phyloP scores from a whole-genome alignment of 75 land plant species.

The Adiantum capillusveneris region DNA sequence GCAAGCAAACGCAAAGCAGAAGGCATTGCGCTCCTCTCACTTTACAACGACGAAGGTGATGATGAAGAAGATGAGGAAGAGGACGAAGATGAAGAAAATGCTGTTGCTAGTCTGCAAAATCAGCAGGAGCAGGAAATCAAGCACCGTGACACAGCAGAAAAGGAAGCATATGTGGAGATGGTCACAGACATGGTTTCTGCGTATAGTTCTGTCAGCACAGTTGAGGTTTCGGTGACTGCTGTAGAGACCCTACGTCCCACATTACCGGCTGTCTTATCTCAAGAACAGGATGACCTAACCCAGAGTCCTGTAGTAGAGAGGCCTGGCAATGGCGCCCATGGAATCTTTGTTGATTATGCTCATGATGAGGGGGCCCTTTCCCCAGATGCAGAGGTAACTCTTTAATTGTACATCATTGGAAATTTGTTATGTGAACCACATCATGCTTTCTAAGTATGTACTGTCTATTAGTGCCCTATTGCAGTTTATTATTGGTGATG shows the following conservation, averaged over 20 bases:
- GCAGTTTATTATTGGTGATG: too few relatives aligned
- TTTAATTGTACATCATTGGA: too few relatives aligned
- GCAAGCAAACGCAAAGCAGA: conserved; percentile 29
- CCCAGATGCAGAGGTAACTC: conserved; percentile 69
- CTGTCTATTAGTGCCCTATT: too few relatives aligned
- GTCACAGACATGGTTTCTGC: too few relatives aligned
- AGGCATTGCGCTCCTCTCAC: conserved; percentile 73
- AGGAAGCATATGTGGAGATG: background rate
- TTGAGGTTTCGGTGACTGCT: too few relatives aligned
- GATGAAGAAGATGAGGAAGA: conserved; percentile 47
- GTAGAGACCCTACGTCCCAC: too few relatives aligned
- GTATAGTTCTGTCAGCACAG: too few relatives aligned
- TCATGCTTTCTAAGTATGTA: background rate
- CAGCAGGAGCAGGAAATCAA: background rate
- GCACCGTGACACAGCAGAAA: background rate
- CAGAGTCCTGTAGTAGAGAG: background rate
- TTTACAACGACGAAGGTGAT: conserved; percentile 78
- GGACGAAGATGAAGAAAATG: conserved; percentile 8
- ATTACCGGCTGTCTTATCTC: background rate
- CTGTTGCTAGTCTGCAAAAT: background rate
- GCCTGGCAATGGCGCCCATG: background rate
- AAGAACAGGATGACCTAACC: background rate
- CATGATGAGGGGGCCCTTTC: conserved; percentile 78
- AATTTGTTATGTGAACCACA: background rate
- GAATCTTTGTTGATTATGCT: conserved; percentile 76